Conservation (phyloP, 2,329 filamentous ascomycete species). For the Arthrobotrys megalospora region DNA sequence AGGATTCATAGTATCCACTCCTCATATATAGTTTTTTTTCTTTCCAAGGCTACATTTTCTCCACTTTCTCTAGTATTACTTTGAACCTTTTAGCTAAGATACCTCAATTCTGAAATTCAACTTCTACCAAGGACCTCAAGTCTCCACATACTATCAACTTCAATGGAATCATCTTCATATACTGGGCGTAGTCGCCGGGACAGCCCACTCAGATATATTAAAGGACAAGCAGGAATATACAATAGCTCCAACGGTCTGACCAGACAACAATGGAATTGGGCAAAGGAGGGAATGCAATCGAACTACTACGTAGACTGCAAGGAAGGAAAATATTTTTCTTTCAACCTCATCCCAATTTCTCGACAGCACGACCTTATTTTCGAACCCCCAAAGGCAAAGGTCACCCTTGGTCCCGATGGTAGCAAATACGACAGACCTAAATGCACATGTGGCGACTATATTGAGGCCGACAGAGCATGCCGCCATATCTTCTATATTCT, state of each 20-base stretch:
- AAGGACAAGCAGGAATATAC: conserved; percentile 40
- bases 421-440: conserved; percentile 43
- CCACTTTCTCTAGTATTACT: neutral
- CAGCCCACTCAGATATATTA: conserved; percentile 37
- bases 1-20: conserved; percentile 6
- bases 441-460: conserved; percentile 37
- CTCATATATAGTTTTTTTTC: neutral
- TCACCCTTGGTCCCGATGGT: conserved; percentile 35
- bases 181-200: conserved; percentile 23
- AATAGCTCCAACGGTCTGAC: conserved; percentile 44
- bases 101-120: neutral
- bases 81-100: neutral
- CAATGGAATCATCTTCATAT: conserved; percentile 36
- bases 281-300: conserved; percentile 41
- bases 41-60: neutral
- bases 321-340: conserved; percentile 44
- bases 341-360: conserved; percentile 37
- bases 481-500: conserved; percentile 55
- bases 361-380: neutral
- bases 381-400: conserved; percentile 29
- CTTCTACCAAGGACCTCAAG: neutral
- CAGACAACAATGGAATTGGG: conserved; percentile 46
- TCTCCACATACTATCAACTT: neutral
- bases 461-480: conserved; percentile 25
- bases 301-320: conserved; percentile 45